Percentiles rank a stretch among this genome's conserved stretches.
Evolutionary conservation across 2,329 filamentous ascomycete species (phyloP).

Genomic region (Claviceps paspali): DNA sequence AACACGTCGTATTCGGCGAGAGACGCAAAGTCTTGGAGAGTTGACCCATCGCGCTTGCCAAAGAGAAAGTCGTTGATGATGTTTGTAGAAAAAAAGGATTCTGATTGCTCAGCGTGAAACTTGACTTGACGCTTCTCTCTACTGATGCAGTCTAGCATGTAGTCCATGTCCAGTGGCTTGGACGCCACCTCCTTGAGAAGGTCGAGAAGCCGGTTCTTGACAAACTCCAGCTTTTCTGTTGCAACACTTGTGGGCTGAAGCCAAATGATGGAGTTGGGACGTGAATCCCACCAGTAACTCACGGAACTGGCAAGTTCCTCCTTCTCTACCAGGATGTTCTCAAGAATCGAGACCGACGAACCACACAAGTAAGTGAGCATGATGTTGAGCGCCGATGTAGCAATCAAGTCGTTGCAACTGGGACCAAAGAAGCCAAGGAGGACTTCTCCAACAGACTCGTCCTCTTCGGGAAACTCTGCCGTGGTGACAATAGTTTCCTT

Average conservation of each 20-base stretch:
- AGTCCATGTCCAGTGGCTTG: constrained; percentile 75
- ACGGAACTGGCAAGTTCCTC: constrained; percentile 84
- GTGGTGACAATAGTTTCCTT: constrained; percentile 58
- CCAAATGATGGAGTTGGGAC: constrained; percentile 72
- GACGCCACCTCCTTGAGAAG: constrained; percentile 67
- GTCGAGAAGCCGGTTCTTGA: constrained; percentile 74
- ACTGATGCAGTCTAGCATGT: constrained; percentile 75
- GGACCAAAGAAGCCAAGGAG: constrained; percentile 79
- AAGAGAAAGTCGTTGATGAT: constrained; percentile 91
- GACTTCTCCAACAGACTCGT: constrained; percentile 85
- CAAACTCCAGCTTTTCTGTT: constrained; percentile 67
- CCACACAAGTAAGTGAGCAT: constrained; percentile 78
- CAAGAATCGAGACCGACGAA: constrained; percentile 81
- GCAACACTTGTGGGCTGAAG: constrained; percentile 77
- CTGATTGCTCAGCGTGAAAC: constrained; percentile 67
- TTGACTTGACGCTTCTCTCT: constrained; percentile 70
- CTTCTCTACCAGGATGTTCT: constrained; percentile 83
- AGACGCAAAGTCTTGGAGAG: constrained; percentile 43
- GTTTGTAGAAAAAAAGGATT: constrained; percentile 66
- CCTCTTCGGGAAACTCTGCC: constrained; percentile 89
- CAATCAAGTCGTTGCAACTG: constrained; percentile 53
- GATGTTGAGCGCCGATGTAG: constrained; percentile 60
- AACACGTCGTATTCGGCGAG: constrained; percentile 51
- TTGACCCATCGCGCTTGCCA: constrained; percentile 70
- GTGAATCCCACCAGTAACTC: constrained; percentile 60